Base-by-base conservation (phyloP, 1,284 basidiomycete species). In the Ceratobasidium sp. region DNA sequence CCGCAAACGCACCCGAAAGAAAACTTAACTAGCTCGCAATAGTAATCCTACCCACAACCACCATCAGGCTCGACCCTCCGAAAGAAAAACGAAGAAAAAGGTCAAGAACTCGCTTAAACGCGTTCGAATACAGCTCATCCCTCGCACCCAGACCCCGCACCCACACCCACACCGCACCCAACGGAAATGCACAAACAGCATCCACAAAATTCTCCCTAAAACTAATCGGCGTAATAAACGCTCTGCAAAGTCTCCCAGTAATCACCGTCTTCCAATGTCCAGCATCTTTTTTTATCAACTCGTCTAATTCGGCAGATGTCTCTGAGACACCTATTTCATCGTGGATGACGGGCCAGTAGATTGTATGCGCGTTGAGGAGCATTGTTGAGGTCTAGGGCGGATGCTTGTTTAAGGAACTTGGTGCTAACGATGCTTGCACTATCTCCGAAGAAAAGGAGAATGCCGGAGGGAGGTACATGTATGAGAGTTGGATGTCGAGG, bases 291-390 rank as follows among this genome's bases (percentile, higher is more conserved):
- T 86, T 87, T 96, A 97, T 97, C 60, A 97, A 84, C 56, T 84
- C 81, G 80, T 96, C 94, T 15, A 97, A 86, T 75, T 90, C 88
- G 36, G 85, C 83, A 2, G 89, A 91, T 1, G 95, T 96, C 54
- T 93, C 91, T 17, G 91, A 90, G 36, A 96, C 95, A 0, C 91
- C 92, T 73, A 95, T 86, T 73, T 91, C 88, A 82, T 97, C 95
- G 80, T 96, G 93, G 47, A 96, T 95, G 77, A 97, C 93, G 87
- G 91, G 75, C 93, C 93, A 96, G 81, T 95, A 96, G 53, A 96
- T 83, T 74, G 86, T 82, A 81, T 96, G 93, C 50, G 92, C 91
- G 67, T 91, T 89, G 7, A 91, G 88, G 11, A 95, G 86, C 82
- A n/a, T 95, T 95, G 56, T 89, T 90, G 19, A 96, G 86, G 81